These are phyloP conservation scores for Lichtheimia ramosa DNA, from an alignment of 371 early-diverging fungal genomes.

Conservation along the genomic window DNA sequence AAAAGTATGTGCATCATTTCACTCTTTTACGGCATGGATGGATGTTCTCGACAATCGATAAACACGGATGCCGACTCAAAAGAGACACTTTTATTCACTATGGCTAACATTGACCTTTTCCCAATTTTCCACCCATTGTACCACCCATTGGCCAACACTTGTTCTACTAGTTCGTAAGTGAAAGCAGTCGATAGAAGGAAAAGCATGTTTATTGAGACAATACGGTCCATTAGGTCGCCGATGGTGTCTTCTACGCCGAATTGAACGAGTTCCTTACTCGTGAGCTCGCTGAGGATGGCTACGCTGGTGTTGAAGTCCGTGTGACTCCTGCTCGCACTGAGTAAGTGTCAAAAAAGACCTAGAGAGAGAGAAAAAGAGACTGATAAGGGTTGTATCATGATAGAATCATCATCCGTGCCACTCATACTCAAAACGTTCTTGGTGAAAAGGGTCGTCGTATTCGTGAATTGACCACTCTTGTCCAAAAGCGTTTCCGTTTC, in stretches of 20 bases:
- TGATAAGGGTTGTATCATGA: not conserved
- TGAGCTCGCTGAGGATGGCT: conserved; percentile 89
- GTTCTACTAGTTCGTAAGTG: conserved; percentile 51
- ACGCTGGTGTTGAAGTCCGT: conserved; percentile 98
- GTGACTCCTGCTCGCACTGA: conserved; percentile 98
- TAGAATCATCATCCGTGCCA: conserved; percentile 97
- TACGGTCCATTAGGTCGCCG: conserved; percentile 72
- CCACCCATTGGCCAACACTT: not conserved
- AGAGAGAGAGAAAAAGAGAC: conserved; percentile 2
- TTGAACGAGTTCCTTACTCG: conserved; percentile 98
- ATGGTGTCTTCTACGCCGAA: conserved; percentile 99
- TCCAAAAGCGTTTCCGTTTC: conserved; percentile 99
- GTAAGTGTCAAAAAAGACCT: conserved; percentile 24
- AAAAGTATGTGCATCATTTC: conserved; percentile 53
- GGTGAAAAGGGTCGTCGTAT: conserved; percentile 99
- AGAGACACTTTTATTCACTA: not conserved
- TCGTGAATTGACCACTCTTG: conserved; percentile 97
- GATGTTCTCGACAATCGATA: conserved; percentile 8
- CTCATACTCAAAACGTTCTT: conserved; percentile 97
- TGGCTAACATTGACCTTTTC: not conserved
- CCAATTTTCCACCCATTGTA: not conserved
- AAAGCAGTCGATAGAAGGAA: not conserved
- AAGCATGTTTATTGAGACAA: conserved; percentile 2
- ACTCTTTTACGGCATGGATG: conserved; percentile 20
- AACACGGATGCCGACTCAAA: not conserved